These are phyloP conservation scores for Zangia roseola DNA, from an alignment of 768 basidiomycete genomes.

Conservation along the genomic window DNA sequence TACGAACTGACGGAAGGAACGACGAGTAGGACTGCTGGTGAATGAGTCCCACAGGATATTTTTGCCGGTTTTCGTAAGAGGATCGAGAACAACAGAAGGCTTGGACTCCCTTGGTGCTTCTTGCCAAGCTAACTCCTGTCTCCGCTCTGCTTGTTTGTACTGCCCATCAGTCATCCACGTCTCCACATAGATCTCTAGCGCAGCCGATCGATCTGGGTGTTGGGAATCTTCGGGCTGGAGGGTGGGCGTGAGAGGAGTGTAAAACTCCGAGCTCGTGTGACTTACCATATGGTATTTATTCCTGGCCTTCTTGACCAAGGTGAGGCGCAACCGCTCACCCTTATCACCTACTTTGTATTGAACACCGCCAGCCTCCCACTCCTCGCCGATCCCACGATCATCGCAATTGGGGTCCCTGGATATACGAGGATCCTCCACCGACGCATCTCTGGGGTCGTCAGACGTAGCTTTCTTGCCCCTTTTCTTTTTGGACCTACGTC, in stretches of 20 bases:
- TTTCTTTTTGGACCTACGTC: slow-evolving; percentile 45
- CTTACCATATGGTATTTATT: slow-evolving; percentile 74
- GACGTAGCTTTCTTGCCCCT: slow-evolving; percentile 45
- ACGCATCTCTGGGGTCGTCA: slow-evolving; percentile 46
- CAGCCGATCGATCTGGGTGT: slow-evolving; percentile 69
- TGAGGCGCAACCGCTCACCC: slow-evolving; percentile 66
- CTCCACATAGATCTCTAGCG: slow-evolving; percentile 74
- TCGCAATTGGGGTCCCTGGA: slow-evolving; percentile 53
- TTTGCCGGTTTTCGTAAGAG: slow-evolving; percentile 52
- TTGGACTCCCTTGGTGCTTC: slow-evolving; percentile 47
- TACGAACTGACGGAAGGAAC: slow-evolving; percentile 48
- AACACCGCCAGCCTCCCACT: slow-evolving; percentile 73
- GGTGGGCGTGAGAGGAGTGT: slow-evolving; percentile 7
- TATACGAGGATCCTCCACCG: slow-evolving; percentile 45
- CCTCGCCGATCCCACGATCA: slow-evolving; percentile 64
- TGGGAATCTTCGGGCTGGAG: slow-evolving; percentile 73
- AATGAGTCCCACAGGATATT: slow-evolving; percentile 68
- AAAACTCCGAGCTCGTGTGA: not conserved
- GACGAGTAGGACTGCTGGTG: slow-evolving; percentile 41
- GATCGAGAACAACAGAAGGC: slow-evolving; percentile 39
- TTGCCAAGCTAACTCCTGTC: slow-evolving; percentile 67
- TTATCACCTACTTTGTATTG: slow-evolving; percentile 70
- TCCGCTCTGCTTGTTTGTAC: slow-evolving; percentile 60
- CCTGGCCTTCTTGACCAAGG: slow-evolving; percentile 68
- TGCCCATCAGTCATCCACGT: slow-evolving; percentile 77